phyloP scores from a whole-genome alignment of 257 asterid species.

The Scutellaria minor region DNA sequence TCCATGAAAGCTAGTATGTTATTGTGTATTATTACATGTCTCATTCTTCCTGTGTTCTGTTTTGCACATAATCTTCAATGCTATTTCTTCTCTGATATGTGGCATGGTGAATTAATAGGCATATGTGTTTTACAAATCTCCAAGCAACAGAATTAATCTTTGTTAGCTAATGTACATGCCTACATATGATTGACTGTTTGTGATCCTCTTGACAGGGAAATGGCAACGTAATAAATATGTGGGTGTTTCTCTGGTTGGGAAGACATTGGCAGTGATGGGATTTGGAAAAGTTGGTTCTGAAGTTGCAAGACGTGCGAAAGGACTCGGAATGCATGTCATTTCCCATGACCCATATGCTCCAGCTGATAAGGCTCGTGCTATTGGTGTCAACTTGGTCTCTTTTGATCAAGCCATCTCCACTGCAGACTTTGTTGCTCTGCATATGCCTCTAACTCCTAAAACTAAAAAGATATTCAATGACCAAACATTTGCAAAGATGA shows the following conservation, averaged over 20 bases:
- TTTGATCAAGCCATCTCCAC: slow-evolving; percentile 79
- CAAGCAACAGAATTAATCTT: no score
- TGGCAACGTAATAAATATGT: slow-evolving; percentile 67
- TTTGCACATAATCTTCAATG: no score
- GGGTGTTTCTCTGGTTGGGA: slow-evolving; percentile 85
- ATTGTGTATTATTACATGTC: no score
- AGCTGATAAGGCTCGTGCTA: slow-evolving; percentile 84
- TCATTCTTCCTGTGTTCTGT: neutral
- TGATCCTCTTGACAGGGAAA: slow-evolving; percentile 55
- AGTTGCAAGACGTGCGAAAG: slow-evolving; percentile 87
- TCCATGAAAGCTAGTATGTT: slow-evolving; percentile 80
- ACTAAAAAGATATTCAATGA: slow-evolving; percentile 77
- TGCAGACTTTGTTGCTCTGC: slow-evolving; percentile 87
- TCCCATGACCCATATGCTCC: slow-evolving; percentile 98
- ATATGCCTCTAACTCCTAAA: slow-evolving; percentile 90
- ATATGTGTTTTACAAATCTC: no score
- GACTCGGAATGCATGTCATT: slow-evolving; percentile 87
- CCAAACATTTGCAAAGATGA: slow-evolving; percentile 82
- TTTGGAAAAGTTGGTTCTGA: slow-evolving; percentile 85
- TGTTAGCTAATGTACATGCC: no score
- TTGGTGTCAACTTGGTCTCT: slow-evolving; percentile 83
- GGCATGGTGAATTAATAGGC: no score
- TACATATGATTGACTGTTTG: neutral
- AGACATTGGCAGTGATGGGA: slow-evolving; percentile 88
- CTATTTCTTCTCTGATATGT: neutral